phyloP scores from a whole-genome alignment of 129 eudicot genomes.

The Calendula officinalis region DNA sequence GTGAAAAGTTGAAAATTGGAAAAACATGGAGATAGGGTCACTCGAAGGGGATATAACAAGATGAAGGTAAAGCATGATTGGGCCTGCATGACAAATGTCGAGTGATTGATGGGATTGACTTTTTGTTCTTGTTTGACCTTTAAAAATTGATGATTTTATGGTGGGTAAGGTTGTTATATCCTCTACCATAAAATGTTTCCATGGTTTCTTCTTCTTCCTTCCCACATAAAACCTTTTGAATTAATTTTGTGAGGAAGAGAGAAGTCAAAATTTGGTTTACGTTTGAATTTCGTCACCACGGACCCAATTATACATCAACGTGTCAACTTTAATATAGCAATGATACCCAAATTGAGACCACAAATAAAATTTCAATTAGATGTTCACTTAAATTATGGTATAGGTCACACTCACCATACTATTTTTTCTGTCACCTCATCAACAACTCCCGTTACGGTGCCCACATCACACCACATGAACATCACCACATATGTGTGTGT shows the following conservation, averaged over 20 bases:
- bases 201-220: slow-evolving; percentile 30
- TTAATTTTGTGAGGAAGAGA: slow-evolving; percentile 18
- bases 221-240: slow-evolving; percentile 27
- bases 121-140: slow-evolving; percentile 25
- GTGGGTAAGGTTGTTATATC: slow-evolving; percentile 72
- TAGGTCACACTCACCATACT: too few relatives aligned
- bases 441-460: too few relatives aligned
- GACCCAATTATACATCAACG: slow-evolving; percentile 24
- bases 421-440: too few relatives aligned
- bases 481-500: too few relatives aligned
- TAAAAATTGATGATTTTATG: slow-evolving; percentile 22
- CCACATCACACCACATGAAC: too few relatives aligned
- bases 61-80: slow-evolving; percentile 15
- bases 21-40: slow-evolving; percentile 24
- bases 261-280: slow-evolving; percentile 27
- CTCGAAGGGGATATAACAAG: slow-evolving; percentile 15
- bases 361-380: not conserved
- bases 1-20: slow-evolving; percentile 33
- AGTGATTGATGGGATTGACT: slow-evolving; percentile 46
- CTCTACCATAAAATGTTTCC: slow-evolving; percentile 49
- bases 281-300: slow-evolving; percentile 30
- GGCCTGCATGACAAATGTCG: slow-evolving; percentile 37
- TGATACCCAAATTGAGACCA: slow-evolving; percentile 34
- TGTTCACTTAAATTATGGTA: not conserved
- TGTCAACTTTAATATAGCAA: slow-evolving; percentile 27